Conservation (phyloP, 73 alveolate species). For the Paramecium caudatum region DNA sequence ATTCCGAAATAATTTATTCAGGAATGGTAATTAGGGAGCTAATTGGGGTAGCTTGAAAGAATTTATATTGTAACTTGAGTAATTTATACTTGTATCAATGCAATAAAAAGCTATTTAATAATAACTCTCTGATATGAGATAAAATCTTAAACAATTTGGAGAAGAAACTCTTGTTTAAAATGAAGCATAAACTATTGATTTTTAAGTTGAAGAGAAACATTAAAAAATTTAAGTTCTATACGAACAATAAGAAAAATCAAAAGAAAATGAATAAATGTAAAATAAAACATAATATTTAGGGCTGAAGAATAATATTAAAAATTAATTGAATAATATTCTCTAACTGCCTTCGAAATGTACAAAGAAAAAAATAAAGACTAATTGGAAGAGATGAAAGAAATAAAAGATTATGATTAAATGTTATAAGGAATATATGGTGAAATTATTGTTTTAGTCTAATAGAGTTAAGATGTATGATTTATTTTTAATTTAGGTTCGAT, state of each 20-base stretch:
- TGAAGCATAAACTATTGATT: background rate
- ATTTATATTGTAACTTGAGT: slow-evolving; percentile 23
- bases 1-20: slow-evolving; percentile 37
- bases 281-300: background rate
- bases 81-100: slow-evolving; percentile 7
- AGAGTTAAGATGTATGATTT: background rate
- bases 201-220: background rate
- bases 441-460: background rate
- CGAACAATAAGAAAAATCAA: slow-evolving; percentile 1
- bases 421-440: background rate
- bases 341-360: slow-evolving; percentile 31
- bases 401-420: slow-evolving; percentile 12
- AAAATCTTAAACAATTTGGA: background rate
- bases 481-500: background rate
- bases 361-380: slow-evolving; percentile 17
- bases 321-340: background rate
- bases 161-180: slow-evolving; percentile 21
- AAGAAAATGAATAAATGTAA: slow-evolving; percentile 8
- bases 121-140: background rate
- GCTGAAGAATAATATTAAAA: slow-evolving; percentile 16
- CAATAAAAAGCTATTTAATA: background rate
- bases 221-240: background rate
- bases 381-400: slow-evolving; percentile 30
- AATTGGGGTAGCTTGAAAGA: slow-evolving; percentile 54
- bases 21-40: background rate